Evolutionary conservation across 495 filamentous ascomycete genomes (phyloP), one percentile per base, ranked within the genome.

Genomic region (Geopyxis carbonaria): DNA sequence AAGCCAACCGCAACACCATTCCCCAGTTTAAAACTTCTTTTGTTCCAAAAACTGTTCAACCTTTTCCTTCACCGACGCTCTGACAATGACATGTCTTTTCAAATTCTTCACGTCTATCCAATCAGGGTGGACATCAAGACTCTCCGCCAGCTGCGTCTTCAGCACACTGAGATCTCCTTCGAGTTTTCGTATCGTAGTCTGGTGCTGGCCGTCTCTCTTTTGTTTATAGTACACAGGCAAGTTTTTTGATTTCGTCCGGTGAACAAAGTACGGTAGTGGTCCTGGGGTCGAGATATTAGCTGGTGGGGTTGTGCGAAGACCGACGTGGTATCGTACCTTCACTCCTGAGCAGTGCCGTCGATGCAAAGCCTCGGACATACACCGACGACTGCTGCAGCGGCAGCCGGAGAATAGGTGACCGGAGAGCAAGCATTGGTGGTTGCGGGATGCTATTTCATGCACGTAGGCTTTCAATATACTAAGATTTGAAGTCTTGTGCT

Each of bases 101-200:
- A 69, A 55, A 39, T 63, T 58, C 52, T 77, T 79, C 24, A 79
- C 61, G 8, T 48, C 57, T 3, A 80, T 62, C 41, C 53, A 30
- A 33, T 57, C 50, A 16, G 43, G 36, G 18, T 64, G 58, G 45
- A 80, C 40, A 9, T 61, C 64, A 38, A 69, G 44, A 1, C 34
- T 43, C 23, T 46, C 13, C 11, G 54, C 48, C 29, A 82, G 15
- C n/a, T 45, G 28, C 3, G 40, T 15, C 41, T 60, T 61, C 22
- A 89, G 50, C 3, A 63, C 65, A 16, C 58, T 52, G 36, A 72
- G 39, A 54, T 85, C 70, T 19, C 89, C 89, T 43, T 82, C 73
- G 27, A 82, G 69, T 59, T 79, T 82, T 50, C 80, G 74, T 36
- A 97, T 63, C 46, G 67, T 57, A 3, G 89, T 93, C 48, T 77